Base-by-base conservation (phyloP, 176 grass and related monocot genomes). In the Bothriochloa decipiens region DNA sequence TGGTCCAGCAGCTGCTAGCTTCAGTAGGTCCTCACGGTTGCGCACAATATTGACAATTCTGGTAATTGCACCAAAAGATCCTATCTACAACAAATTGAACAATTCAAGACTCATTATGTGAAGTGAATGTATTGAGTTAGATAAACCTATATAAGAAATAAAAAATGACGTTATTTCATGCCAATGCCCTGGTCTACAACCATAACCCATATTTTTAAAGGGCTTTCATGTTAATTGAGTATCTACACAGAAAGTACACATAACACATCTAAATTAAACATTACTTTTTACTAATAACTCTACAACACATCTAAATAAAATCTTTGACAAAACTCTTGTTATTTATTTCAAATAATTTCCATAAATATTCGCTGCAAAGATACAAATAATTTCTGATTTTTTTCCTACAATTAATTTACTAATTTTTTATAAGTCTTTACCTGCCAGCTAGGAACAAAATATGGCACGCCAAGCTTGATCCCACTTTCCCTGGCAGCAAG, bases 361-460 rank as follows among this genome's bases (percentile, higher is more conserved):
- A 69, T 22, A 62, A 62, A 22, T 22, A 2, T 63, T 2, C 61
- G 40, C 6, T 63, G 23, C 36, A 61, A 75, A 49, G 68, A 20
- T 47, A 35, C 2, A 80, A 12, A 25, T 7, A 76, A 65, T 76
- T 83, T 57, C 2, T 10, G 33, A 28, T 28, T 33, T 28, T 70
- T 65, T 28, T 7, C 27, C 62, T 29, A 7, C 27, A 65, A 15
- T 4, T 29, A 29, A 32, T 62, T 26, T 26, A 65, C 5, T 3
- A 65, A 6, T 3, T 15, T 15, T 29, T 32, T 2, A 32, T 65
- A 65, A 32, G 27, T 18, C 87, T 76, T 81, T 92, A 99, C 96
- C 96, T 99, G 96, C 96, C 96, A 99, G 83, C 96, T 99, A 62
- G 96, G 96, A 89, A 99, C 91, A 89, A 99, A 99, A 79, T 90